Percentiles rank a stretch among this genome's conserved stretches.
Conservation (phyloP, 1,284 basidiomycete species). For the Melampsora larici-populina region DNA sequence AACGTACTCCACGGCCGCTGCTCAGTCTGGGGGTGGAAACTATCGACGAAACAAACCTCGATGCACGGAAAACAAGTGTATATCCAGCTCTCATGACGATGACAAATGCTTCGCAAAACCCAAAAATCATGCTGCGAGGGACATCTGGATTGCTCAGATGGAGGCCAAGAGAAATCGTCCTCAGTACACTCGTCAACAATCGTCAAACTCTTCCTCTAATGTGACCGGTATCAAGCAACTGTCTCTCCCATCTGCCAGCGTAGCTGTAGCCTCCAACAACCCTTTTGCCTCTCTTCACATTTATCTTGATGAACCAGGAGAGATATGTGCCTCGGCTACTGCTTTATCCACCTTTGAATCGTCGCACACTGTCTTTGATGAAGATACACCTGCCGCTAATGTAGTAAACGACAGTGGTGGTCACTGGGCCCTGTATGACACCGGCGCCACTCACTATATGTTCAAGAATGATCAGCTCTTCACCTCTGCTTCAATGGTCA, state of each 20-base stretch:
- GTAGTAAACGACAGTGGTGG: not conserved
- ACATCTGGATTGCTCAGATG: not conserved
- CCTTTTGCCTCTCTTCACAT: not conserved
- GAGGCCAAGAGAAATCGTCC: too few species aligned
- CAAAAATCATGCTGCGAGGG: not conserved
- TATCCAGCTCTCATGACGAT: too few species aligned
- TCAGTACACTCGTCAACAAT: not conserved
- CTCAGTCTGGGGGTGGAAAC: too few species aligned
- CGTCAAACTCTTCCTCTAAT: not conserved
- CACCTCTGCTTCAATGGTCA: not conserved
- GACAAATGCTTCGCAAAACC: not conserved
- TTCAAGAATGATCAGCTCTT: too few species aligned
- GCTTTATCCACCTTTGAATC: not conserved
- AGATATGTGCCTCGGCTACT: not conserved
- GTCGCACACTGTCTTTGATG: not conserved
- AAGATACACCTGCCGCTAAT: not conserved
- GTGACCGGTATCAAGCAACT: not conserved
- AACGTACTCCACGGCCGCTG: too few species aligned
- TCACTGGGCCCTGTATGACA: too few species aligned
- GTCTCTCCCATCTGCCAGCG: not conserved
- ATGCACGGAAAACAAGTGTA: too few species aligned
- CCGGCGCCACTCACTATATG: too few species aligned
- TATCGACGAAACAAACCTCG: too few species aligned
- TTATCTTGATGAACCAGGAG: not conserved
- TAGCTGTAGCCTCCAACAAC: not conserved